Evolutionary conservation across 257 asterid species (phyloP).

Genomic region (Solanum habrochaites): DNA sequence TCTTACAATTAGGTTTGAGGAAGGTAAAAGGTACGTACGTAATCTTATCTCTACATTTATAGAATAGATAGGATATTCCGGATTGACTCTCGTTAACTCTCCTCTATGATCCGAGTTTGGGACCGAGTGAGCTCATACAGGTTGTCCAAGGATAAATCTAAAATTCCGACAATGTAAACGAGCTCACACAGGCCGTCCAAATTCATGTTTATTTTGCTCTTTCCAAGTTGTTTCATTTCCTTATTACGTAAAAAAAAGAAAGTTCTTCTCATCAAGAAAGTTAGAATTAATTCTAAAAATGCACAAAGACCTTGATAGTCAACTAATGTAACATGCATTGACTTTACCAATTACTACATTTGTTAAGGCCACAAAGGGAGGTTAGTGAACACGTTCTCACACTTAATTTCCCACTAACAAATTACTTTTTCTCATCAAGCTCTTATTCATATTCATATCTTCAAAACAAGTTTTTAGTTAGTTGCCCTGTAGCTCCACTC

Average conservation of each 20-base stretch:
- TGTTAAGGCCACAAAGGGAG: too few relatives aligned
- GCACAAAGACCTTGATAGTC: too few relatives aligned
- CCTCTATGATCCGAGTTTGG: neutral
- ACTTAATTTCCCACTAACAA: neutral
- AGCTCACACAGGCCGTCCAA: neutral
- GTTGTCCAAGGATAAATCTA: neutral
- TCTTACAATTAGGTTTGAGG: neutral
- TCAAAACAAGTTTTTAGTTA: neutral
- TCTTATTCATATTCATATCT: neutral
- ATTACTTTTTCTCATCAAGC: neutral
- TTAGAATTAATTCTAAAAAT: neutral
- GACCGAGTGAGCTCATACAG: neutral
- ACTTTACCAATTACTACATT: too few relatives aligned
- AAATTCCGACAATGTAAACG: neutral
- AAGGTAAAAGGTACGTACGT: too few relatives aligned
- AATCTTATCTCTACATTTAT: neutral
- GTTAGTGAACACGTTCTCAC: neutral
- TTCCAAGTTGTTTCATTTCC: neutral
- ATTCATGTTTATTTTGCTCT: neutral
- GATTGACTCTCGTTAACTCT: neutral
- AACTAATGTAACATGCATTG: too few relatives aligned
- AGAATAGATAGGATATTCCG: neutral
- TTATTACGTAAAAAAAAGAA: neutral
- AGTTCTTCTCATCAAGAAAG: neutral
- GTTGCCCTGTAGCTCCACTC: too few relatives aligned